These are phyloP conservation scores for Ophiostoma ulmi DNA, from an alignment of 2,329 filamentous ascomycete genomes.

Conservation along the genomic window DNA sequence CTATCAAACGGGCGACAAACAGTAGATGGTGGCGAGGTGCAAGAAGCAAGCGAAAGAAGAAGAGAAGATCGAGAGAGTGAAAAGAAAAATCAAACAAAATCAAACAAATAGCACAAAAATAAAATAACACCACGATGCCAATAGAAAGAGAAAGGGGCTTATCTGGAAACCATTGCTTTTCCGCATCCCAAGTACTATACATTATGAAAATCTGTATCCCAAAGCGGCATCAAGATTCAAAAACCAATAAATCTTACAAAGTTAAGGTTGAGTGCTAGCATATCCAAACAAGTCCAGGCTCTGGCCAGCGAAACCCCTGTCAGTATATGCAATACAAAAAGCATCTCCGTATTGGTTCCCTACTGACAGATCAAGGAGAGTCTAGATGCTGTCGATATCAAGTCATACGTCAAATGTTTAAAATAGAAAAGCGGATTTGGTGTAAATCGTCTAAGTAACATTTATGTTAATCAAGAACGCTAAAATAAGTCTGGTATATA, in stretches of 20 bases:
- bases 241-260: background rate
- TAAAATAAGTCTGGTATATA: no score
- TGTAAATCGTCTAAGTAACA: no score
- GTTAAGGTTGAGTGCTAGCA: background rate
- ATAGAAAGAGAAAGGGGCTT: background rate
- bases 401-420: no score
- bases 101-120: background rate
- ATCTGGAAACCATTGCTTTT: background rate
- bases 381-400: background rate
- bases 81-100: background rate
- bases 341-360: no score
- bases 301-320: background rate
- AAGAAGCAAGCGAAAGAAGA: background rate
- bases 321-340: background rate
- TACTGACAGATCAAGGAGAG: no score
- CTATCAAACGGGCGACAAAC: background rate
- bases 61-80: background rate
- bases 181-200: background rate
- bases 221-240: constrained; percentile 1
- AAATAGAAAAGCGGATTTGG: no score
- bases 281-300: background rate
- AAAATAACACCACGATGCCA: background rate
- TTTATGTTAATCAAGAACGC: no score
- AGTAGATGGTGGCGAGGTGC: background rate
- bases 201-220: background rate